Percentiles rank a stretch among this genome's conserved stretches.
Evolutionary conservation across 306 rosid species (phyloP).

Genomic region (Sechiopsis laciniata): DNA sequence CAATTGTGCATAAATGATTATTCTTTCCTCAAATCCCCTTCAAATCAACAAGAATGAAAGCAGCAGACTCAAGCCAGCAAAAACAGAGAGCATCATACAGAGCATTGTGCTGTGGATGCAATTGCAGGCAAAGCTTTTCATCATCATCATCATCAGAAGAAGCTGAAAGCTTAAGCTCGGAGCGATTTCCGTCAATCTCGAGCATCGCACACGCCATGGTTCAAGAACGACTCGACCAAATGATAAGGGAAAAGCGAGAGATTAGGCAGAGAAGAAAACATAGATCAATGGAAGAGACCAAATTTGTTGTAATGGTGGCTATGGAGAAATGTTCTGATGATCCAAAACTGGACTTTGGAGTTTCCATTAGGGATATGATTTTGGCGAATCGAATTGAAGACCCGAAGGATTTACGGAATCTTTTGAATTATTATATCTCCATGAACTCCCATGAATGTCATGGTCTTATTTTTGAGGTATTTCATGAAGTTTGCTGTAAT

Average conservation of each 20-base stretch:
- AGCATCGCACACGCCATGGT: constrained; percentile 93
- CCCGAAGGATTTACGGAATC: constrained; percentile 65
- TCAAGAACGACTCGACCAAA: constrained; percentile 79
- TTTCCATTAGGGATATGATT: constrained; percentile 80
- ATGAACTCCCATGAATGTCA: constrained; percentile 62
- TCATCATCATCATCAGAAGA: constrained; percentile 90
- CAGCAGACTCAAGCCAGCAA: constrained; percentile 33
- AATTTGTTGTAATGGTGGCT: constrained; percentile 75
- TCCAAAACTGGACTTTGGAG: constrained; percentile 76
- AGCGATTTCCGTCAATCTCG: constrained; percentile 62
- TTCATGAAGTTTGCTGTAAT: constrained; percentile 65
- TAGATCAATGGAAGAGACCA: constrained; percentile 42
- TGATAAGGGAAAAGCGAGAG: constrained; percentile 62
- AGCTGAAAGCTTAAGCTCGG: constrained; percentile 56
- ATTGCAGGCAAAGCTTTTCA: constrained; percentile 74
- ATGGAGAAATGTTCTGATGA: constrained; percentile 74
- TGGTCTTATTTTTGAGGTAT: constrained; percentile 54
- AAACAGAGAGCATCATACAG: constrained; percentile 21
- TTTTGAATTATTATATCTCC: constrained; percentile 78
- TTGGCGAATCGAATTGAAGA: constrained; percentile 53
- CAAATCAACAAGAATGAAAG: constrained; percentile 50
- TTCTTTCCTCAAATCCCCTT: constrained; percentile 29
- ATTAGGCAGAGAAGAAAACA: constrained; percentile 47
- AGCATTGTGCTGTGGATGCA: constrained; percentile 71
- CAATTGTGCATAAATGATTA: constrained; percentile 54